Evolutionary conservation across 2,329 filamentous ascomycete species (phyloP), one percentile per base, ranked within the genome.

Genomic region (Aspergillus chevalieri): DNA sequence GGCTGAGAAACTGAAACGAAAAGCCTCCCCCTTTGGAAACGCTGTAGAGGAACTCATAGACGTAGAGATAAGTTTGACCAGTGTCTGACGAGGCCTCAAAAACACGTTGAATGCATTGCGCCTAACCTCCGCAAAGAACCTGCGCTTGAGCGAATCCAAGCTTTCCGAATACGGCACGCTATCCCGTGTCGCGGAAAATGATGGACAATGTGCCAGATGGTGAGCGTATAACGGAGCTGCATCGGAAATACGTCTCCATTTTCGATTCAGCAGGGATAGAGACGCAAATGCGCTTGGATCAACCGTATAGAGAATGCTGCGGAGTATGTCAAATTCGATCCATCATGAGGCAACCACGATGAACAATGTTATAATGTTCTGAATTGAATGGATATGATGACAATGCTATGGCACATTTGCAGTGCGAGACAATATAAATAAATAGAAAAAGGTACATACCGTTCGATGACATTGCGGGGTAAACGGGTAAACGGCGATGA

Each of bases 1-100:
- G 5, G 87, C 83, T 2, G 89, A 94, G 51, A 89, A 82, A 54
- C 81, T 83, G 67, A 94, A 95, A 48, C 89, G 86, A 72, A 95
- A 88, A 43, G 88, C 88, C 67, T 95, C 89, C 28, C 88, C 87
- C 30, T 86, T 86, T 1, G 89, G 89, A 53, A 85, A 86, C 2
- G 80, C 80, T 19, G 89, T 89, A 1, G 87, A 89, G 1, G 88
- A 91, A 64, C 87, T 92, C 57, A 88, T 88, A 5, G 87, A 90
- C 45, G 85, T 89, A 34, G 88, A 93, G 10, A 94, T 83, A 46
- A 95, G 76, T 63, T 86, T 91, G 61, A 95, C 80, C 42, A 87
- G 75, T 5, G 85, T 91, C 61, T 80, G 78, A 51, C 71, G 78
- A 3, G 88, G 87, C 15, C 85, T 80, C 46, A 89, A 66, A 64